These are phyloP conservation scores for Adiantum capillusveneris DNA, from an alignment of 75 land plant genomes.

Conservation along the genomic window DNA sequence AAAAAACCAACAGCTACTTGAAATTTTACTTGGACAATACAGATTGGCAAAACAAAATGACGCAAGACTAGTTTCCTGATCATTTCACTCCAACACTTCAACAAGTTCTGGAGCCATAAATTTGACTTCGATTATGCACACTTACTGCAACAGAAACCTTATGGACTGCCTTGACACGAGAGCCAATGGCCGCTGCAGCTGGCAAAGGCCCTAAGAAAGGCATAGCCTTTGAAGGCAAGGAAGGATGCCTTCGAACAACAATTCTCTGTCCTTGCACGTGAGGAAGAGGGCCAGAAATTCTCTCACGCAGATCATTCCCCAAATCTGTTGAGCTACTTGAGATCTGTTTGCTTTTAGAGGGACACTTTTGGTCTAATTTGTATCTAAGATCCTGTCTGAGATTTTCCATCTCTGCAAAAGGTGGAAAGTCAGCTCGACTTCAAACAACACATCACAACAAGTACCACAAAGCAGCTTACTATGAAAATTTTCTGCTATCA, in stretches of 20 bases:
- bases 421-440: neutral
- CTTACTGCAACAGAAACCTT: neutral
- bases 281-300: slow-evolving; percentile 17
- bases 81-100: too few relatives aligned
- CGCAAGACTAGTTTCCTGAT: too few relatives aligned
- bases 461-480: too few relatives aligned
- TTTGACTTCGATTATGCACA: too few relatives aligned
- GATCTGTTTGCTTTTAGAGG: neutral
- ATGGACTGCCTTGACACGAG: neutral
- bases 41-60: too few relatives aligned
- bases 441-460: too few relatives aligned
- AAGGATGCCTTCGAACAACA: slow-evolving; percentile 1
- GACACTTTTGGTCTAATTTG: slow-evolving; percentile 1
- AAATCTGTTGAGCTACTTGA: slow-evolving; percentile 4
- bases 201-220: neutral
- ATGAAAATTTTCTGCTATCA: too few relatives aligned
- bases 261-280: slow-evolving; percentile 9
- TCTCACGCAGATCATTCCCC: slow-evolving; percentile 25
- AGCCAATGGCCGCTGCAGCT: neutral
- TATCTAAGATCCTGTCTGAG: slow-evolving; percentile 23
- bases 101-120: too few relatives aligned
- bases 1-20: too few relatives aligned
- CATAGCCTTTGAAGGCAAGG: neutral
- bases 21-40: too few relatives aligned
- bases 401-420: slow-evolving; percentile 12